Conservation (phyloP, 441 rosid genomes). For the Pelargonium myrrhifolium region DNA sequence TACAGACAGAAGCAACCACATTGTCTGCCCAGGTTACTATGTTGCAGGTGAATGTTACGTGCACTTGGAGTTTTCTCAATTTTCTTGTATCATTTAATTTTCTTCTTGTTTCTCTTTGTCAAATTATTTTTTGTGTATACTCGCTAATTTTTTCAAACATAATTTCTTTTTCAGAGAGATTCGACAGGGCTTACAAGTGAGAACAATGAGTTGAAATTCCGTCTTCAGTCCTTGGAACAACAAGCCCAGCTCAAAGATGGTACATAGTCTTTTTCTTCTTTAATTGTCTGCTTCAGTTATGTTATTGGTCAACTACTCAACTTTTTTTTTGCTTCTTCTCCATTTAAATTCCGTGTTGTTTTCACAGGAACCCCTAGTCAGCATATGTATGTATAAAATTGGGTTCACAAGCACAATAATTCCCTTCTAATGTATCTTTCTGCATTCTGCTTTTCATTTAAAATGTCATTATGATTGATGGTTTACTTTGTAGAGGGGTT, state of each 20-base stretch:
- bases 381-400: no score
- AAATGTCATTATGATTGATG: no score
- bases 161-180: conserved; percentile 51
- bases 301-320: background rate
- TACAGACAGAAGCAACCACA: conserved; percentile 95
- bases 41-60: conserved; percentile 49
- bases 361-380: no score
- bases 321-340: background rate
- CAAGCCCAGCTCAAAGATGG: conserved; percentile 94
- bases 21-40: conserved; percentile 93
- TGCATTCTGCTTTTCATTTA: no score
- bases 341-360: no score
- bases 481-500: no score
- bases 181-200: conserved; percentile 79
- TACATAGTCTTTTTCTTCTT: no score
- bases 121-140: background rate
- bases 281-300: background rate
- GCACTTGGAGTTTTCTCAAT: background rate
- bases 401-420: no score
- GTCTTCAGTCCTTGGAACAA: conserved; percentile 96
- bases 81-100: conserved; percentile 3
- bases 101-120: background rate
- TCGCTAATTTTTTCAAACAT: conserved; percentile 4
- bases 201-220: conserved; percentile 89
- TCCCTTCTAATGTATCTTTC: no score